Evolutionary conservation across 2,329 filamentous ascomycete genomes (phyloP).

Genomic region (Botrytis byssoidea): DNA sequence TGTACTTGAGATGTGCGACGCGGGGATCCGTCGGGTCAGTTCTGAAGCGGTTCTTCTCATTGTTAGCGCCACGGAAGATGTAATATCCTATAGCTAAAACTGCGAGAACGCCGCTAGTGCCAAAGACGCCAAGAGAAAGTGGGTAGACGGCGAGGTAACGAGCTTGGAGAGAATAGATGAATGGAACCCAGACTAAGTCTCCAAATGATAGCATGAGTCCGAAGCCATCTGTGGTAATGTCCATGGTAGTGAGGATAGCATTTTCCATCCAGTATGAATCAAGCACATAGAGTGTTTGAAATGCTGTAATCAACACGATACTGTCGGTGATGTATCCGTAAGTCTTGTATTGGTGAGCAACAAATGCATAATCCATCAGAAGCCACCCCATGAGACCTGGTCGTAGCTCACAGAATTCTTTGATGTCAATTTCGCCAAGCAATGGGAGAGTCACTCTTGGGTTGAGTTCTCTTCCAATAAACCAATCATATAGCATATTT

Average conservation of each 20-base stretch:
- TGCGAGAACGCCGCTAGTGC: conserved; percentile 62
- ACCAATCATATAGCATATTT: conserved; percentile 92
- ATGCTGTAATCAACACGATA: conserved; percentile 73
- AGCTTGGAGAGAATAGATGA: conserved; percentile 80
- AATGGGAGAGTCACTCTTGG: conserved; percentile 77
- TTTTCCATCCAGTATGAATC: conserved; percentile 86
- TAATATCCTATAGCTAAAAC: conserved; percentile 74
- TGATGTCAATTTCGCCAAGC: conserved; percentile 85
- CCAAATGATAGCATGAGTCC: conserved; percentile 94
- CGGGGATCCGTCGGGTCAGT: conserved; percentile 78
- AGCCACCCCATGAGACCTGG: conserved; percentile 90
- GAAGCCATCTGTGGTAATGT: conserved; percentile 89
- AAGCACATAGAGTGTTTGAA: conserved; percentile 80
- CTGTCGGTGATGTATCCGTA: conserved; percentile 83
- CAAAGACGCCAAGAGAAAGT: conserved; percentile 68
- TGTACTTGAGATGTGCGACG: conserved; percentile 78
- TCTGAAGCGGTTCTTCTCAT: conserved; percentile 91
- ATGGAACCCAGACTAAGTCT: conserved; percentile 90
- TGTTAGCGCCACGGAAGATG: conserved; percentile 93
- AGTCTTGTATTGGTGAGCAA: conserved; percentile 83
- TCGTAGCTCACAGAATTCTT: conserved; percentile 85
- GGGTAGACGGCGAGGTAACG: conserved; percentile 84
- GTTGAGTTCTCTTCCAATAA: conserved; percentile 93
- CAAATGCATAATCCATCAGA: conserved; percentile 78
- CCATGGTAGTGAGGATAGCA: conserved; percentile 88